Conservation (phyloP, 805 yeast genomes). For the Candida sithepensis region DNA sequence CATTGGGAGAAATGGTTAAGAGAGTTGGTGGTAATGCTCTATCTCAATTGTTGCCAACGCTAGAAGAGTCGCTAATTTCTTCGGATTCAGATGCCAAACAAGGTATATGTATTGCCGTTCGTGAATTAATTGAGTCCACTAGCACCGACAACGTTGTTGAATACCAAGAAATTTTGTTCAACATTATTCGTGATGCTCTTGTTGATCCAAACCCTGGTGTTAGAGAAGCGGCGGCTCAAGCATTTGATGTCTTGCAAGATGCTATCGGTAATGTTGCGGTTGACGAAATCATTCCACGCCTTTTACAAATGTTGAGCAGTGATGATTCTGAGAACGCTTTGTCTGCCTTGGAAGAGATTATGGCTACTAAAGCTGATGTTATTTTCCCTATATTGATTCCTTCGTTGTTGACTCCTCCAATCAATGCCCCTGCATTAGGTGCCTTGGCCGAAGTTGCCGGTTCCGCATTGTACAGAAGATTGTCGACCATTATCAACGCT, state of each 20-base stretch:
- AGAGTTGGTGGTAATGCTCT: slow-evolving; percentile 89
- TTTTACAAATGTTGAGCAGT: slow-evolving; percentile 62
- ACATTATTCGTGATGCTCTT: slow-evolving; percentile 73
- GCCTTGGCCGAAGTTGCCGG: slow-evolving; percentile 91
- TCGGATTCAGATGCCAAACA: slow-evolving; percentile 85
- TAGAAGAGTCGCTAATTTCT: slow-evolving; percentile 57
- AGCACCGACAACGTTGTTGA: slow-evolving; percentile 54
- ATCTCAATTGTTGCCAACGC: slow-evolving; percentile 78
- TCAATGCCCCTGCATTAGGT: slow-evolving; percentile 85
- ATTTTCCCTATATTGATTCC: slow-evolving; percentile 94
- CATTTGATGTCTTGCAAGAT: slow-evolving; percentile 84
- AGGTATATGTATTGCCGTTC: slow-evolving; percentile 93
- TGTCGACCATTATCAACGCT: slow-evolving; percentile 70
- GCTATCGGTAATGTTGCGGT: slow-evolving; percentile 80
- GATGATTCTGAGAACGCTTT: slow-evolving; percentile 65
- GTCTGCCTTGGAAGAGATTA: slow-evolving; percentile 83
- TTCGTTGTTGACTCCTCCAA: slow-evolving; percentile 74
- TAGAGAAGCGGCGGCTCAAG: slow-evolving; percentile 86
- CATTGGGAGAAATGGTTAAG: slow-evolving; percentile 91
- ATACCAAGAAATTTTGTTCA: slow-evolving; percentile 66
- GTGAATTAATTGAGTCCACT: slow-evolving; percentile 79
- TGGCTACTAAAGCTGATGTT: slow-evolving; percentile 84
- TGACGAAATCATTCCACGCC: slow-evolving; percentile 83
- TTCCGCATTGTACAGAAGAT: slow-evolving; percentile 65
- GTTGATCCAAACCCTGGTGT: slow-evolving; percentile 71